Conservation (phyloP, 2,329 filamentous ascomycete genomes). For the Ophiostoma montium region DNA sequence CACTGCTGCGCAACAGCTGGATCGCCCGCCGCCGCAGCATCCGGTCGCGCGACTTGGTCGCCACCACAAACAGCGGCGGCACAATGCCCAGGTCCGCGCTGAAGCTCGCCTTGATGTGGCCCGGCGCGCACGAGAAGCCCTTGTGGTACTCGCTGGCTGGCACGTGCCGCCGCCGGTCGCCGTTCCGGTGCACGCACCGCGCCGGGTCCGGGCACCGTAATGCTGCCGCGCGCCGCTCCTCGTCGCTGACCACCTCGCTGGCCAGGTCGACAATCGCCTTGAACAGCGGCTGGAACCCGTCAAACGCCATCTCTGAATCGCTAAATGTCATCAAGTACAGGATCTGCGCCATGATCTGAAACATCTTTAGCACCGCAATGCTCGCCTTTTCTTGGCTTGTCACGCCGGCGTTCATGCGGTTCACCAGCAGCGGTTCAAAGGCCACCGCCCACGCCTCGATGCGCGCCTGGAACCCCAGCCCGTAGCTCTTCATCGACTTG, state of each 20-base stretch:
- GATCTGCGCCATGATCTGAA: constrained; percentile 41
- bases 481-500: constrained; percentile 31
- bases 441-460: constrained; percentile 40
- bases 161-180: constrained; percentile 8
- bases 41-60: constrained; percentile 49
- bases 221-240: constrained; percentile 36
- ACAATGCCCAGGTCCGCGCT: constrained; percentile 51
- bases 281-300: constrained; percentile 38
- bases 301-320: constrained; percentile 43
- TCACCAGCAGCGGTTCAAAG: constrained; percentile 39
- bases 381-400: constrained; percentile 42
- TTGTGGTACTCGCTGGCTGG: constrained; percentile 22
- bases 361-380: constrained; percentile 49
- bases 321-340: constrained; percentile 48
- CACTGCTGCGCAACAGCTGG: constrained; percentile 42
- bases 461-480: constrained; percentile 32
- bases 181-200: constrained; percentile 21
- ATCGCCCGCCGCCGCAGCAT: constrained; percentile 45
- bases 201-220: constrained; percentile 30
- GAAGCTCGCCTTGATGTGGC: constrained; percentile 47
- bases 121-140: constrained; percentile 28
- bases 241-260: constrained; percentile 43
- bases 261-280: constrained; percentile 42
- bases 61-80: constrained; percentile 50
- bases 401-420: constrained; percentile 33